phyloP scores from a whole-genome alignment of 768 basidiomycete species.

The Cystoderma amianthinum region DNA sequence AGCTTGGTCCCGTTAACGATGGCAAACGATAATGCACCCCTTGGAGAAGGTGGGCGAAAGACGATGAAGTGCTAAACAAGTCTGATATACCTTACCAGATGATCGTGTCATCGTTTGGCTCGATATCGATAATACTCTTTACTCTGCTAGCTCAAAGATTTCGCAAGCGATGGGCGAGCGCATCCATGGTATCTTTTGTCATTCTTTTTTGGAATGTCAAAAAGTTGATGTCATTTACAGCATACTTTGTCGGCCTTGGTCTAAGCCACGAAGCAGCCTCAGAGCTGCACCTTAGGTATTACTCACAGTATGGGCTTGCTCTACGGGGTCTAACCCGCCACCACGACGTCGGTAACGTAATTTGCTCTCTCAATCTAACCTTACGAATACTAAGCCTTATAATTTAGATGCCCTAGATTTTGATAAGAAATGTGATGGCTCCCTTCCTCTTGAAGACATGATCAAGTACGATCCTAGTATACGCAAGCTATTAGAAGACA shows the following conservation, averaged over 20 bases:
- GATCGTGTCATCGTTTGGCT: slow-evolving; percentile 65
- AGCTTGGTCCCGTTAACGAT: too few species aligned
- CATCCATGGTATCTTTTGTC: slow-evolving; percentile 52
- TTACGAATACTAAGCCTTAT: too few species aligned
- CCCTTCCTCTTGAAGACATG: slow-evolving; percentile 76
- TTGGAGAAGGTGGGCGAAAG: too few species aligned
- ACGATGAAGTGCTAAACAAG: neutral
- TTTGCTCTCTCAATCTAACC: slow-evolving; percentile 5
- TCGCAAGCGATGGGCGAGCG: slow-evolving; percentile 73
- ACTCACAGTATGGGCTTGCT: slow-evolving; percentile 77
- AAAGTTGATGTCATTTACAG: too few species aligned
- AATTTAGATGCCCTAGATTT: slow-evolving; percentile 82
- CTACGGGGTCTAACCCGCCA: slow-evolving; percentile 72
- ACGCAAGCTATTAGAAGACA: slow-evolving; percentile 67
- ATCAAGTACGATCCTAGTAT: slow-evolving; percentile 57
- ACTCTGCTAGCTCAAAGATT: slow-evolving; percentile 69
- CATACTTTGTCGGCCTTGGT: slow-evolving; percentile 69
- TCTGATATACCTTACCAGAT: slow-evolving; percentile 24
- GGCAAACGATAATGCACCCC: too few species aligned
- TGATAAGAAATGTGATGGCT: slow-evolving; percentile 76
- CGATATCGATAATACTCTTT: slow-evolving; percentile 87
- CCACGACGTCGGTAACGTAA: slow-evolving; percentile 60
- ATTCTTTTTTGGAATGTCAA: too few species aligned
- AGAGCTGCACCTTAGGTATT: slow-evolving; percentile 65
- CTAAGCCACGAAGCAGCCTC: slow-evolving; percentile 64